These are phyloP conservation scores for Mycosphaerella sp. DNA, from an alignment of 2,329 filamentous ascomycete genomes.

Conservation along the genomic window DNA sequence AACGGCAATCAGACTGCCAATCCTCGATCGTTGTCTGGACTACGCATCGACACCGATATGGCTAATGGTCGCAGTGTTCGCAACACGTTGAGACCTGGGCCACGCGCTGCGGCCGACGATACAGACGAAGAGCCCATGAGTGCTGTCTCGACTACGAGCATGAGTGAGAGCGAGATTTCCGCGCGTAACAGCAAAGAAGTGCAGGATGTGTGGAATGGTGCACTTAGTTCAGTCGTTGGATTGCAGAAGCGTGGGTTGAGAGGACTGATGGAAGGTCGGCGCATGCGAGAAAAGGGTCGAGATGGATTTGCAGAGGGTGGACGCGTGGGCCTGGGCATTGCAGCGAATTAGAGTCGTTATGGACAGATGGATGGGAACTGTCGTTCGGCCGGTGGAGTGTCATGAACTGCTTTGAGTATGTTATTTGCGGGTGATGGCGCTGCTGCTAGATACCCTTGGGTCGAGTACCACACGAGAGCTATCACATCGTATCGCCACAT, in stretches of 20 bases:
- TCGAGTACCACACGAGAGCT: not conserved
- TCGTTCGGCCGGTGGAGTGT: not conserved
- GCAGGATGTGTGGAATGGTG: slow-evolving; percentile 69
- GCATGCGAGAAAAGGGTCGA: slow-evolving; percentile 66
- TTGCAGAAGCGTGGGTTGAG: slow-evolving; percentile 88
- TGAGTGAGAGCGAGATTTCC: slow-evolving; percentile 32
- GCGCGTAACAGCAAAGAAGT: slow-evolving; percentile 39
- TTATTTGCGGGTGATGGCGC: not conserved
- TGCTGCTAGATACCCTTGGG: not conserved
- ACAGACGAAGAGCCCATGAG: slow-evolving; percentile 35
- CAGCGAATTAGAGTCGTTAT: slow-evolving; percentile 5
- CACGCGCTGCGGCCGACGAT: slow-evolving; percentile 29
- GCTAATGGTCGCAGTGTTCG: slow-evolving; percentile 34
- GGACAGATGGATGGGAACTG: not conserved
- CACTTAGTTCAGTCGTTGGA: slow-evolving; percentile 85
- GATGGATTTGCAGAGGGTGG: slow-evolving; percentile 30
- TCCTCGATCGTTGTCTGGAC: slow-evolving; percentile 21
- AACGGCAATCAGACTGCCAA: slow-evolving; percentile 36
- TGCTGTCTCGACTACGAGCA: slow-evolving; percentile 32
- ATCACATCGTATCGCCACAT: not conserved
- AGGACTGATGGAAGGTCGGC: slow-evolving; percentile 88
- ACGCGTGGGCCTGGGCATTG: slow-evolving; percentile 35
- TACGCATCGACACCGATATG: slow-evolving; percentile 49
- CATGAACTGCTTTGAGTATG: not conserved
- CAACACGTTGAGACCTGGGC: slow-evolving; percentile 34